Evolutionary conservation across 2,329 filamentous ascomycete species (phyloP).

Genomic region (Apiospora koreana): DNA sequence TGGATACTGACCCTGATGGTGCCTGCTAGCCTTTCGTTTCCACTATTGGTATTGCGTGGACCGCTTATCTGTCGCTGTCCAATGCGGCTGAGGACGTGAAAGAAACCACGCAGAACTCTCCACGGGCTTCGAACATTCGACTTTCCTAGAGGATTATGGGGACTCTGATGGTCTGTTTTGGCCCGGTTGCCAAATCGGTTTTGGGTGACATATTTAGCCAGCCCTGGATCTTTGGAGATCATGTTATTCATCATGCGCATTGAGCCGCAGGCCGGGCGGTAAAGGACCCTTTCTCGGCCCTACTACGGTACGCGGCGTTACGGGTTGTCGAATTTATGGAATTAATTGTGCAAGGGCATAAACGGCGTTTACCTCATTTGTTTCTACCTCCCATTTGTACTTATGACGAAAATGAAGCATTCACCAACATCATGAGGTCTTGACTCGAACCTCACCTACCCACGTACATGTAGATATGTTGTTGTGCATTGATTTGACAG

Average conservation of each 20-base stretch:
- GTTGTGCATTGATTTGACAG: background rate
- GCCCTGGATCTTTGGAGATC: background rate
- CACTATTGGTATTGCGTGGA: constrained; percentile 95
- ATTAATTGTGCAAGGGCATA: background rate
- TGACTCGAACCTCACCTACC: background rate
- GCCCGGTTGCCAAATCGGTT: background rate
- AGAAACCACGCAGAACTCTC: constrained; percentile 31
- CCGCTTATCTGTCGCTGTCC: constrained; percentile 89
- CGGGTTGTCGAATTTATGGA: background rate
- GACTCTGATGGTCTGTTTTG: background rate
- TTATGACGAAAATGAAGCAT: constrained; percentile 8
- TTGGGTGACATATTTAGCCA: background rate
- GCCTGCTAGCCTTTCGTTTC: constrained; percentile 83
- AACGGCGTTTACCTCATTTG: background rate
- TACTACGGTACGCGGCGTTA: constrained; percentile 8
- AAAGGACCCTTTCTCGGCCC: constrained; percentile 1
- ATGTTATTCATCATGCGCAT: constrained; percentile 7
- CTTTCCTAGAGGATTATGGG: constrained; percentile 22
- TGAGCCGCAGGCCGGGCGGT: constrained; percentile 1
- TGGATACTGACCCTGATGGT: constrained; percentile 14
- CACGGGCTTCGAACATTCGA: constrained; percentile 38
- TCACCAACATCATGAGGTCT: background rate
- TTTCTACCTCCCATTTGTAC: background rate
- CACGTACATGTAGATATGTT: too few relatives aligned
- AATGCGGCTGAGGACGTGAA: constrained; percentile 77